Percentiles rank a stretch among this genome's conserved stretches.
These are phyloP conservation scores for Podosphaera fusca DNA, from an alignment of 2,329 filamentous ascomycete genomes.

Conservation along the genomic window DNA sequence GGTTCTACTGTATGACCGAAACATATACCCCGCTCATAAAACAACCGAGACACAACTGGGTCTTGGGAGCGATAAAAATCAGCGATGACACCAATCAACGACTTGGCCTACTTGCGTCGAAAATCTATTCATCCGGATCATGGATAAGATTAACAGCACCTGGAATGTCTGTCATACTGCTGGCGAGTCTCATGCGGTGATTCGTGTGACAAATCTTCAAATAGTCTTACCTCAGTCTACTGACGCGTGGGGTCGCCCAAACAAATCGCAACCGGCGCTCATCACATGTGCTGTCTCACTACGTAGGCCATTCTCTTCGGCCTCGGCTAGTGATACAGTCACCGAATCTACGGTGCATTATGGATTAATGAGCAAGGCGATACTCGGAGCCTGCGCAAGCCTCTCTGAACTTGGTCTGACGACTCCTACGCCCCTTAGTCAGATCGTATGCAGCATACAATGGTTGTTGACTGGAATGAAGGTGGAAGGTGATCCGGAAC, in stretches of 20 bases:
- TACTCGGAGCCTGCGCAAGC: slow-evolving; percentile 22
- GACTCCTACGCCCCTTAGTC: slow-evolving; percentile 3
- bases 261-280: slow-evolving; percentile 33
- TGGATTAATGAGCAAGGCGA: slow-evolving; percentile 42
- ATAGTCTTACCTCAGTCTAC: slow-evolving; percentile 20
- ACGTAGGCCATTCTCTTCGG: slow-evolving; percentile 24
- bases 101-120: too few relatives aligned
- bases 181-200: slow-evolving; percentile 25
- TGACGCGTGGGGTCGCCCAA: slow-evolving; percentile 33
- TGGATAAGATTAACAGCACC: background rate
- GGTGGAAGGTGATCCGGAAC: background rate
- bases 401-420: slow-evolving; percentile 4
- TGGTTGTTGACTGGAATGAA: slow-evolving; percentile 1
- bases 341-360: slow-evolving; percentile 37
- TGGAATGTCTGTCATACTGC: slow-evolving; percentile 4
- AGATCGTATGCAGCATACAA: slow-evolving; percentile 4
- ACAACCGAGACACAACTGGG: too few relatives aligned
- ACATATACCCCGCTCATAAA: too few relatives aligned
- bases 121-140: background rate
- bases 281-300: slow-evolving; percentile 38
- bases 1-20: too few relatives aligned
- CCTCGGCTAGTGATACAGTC: slow-evolving; percentile 35
- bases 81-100: too few relatives aligned
- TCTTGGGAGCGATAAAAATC: too few relatives aligned
- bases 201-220: slow-evolving; percentile 39